Conservation (phyloP, 495 filamentous ascomycete genomes). For the Penicillium malachiteum region DNA sequence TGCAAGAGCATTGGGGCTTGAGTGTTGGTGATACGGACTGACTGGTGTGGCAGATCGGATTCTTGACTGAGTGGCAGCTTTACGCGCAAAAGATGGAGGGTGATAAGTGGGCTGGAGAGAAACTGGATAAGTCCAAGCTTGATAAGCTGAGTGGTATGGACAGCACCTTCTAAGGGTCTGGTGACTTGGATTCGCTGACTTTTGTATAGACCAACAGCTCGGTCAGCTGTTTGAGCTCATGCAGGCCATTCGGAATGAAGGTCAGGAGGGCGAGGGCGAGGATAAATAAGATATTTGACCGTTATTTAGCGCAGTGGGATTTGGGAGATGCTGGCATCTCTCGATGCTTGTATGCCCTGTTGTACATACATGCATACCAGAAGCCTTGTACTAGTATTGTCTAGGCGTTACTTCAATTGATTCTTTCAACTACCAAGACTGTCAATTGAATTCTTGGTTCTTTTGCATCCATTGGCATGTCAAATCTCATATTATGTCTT, state of each 20-base stretch:
- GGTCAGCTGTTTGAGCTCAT: constrained; percentile 93
- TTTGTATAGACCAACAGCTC: constrained; percentile 75
- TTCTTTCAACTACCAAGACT: too few species aligned
- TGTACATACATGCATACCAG: background rate
- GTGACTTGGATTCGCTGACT: constrained; percentile 8
- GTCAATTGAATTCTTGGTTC: too few species aligned
- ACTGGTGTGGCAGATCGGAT: constrained; percentile 68
- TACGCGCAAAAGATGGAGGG: constrained; percentile 92
- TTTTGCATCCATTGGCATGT: too few species aligned
- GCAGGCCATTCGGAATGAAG: constrained; percentile 67
- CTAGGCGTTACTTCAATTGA: too few species aligned
- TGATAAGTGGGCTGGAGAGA: constrained; percentile 74
- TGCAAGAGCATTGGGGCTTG: background rate
- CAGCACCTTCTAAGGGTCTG: background rate
- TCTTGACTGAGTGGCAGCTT: constrained; percentile 92
- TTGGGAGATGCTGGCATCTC: constrained; percentile 23
- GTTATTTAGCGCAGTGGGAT: background rate
- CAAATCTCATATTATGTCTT: too few species aligned
- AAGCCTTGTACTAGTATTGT: too few species aligned
- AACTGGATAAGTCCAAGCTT: constrained; percentile 72
- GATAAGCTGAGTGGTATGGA: constrained; percentile 91
- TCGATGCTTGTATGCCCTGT: background rate
- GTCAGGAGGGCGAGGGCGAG: constrained; percentile 18
- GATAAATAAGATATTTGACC: constrained; percentile 7
- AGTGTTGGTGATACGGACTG: background rate